Base-by-base conservation (phyloP, 805 yeast genomes). In the Debaryomyces tyrocola region DNA sequence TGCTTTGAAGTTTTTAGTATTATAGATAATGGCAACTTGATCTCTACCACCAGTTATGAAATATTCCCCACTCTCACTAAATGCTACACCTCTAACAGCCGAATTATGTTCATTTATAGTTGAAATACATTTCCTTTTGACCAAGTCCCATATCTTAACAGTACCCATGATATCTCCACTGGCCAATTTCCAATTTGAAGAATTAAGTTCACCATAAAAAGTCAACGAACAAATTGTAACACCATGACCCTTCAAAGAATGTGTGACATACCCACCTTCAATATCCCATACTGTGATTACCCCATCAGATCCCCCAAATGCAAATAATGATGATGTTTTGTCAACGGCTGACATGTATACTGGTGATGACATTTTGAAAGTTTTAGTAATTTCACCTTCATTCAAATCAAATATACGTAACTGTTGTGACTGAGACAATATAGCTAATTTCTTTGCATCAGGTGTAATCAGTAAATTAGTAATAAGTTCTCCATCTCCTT, bases 241-340 rank as follows among this genome's bases (percentile, higher is more conserved):
- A 17, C 96, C 96, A 63, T 94, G 99, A 0, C 99, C 98, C 63
- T 87, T 86, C 47, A 94, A 77, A 11, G 89, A 83, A 66, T 94
- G 99, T 0, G 99, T 94, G 3, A 86, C 80, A 53, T 78, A 89
- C 1, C 94, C 91, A 31, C 90, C 90, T 52, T 83, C 91, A 33
- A 94, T 77, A 64, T 94, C 99, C 85, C 96, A 90, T 1, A 94
- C 95, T 38, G 88, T 83, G 14, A 91, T 86, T 36, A 83, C 79
- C 40, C 99, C 98, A 65, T 94, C 99, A 0, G 97, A 87, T 40
- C 96, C 90, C 34, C 99, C 99, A 59, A 94, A 84, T 15, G 97
- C 96, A 58, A 91, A 80, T 33, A 94, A 72, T 2, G 96, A 83
- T 2, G 96, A 85, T 0, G 97, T 89, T 2, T 79, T 62, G 64